Percentiles rank a stretch among this genome's conserved stretches.
These are phyloP conservation scores for Cucurbita pepo DNA, from an alignment of 306 rosid genomes.

Conservation along the genomic window DNA sequence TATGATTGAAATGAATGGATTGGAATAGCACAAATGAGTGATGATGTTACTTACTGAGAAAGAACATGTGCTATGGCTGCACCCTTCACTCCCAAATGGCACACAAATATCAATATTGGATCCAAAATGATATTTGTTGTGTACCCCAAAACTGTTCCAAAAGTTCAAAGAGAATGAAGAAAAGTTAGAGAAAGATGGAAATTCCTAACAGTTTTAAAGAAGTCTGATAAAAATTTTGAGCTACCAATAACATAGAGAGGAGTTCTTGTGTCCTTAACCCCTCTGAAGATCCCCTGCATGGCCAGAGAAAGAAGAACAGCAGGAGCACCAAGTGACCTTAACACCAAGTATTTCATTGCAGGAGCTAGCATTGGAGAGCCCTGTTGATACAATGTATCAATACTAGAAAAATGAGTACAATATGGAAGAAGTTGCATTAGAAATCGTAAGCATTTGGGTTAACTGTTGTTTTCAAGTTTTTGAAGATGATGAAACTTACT, in stretches of 20 bases:
- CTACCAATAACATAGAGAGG: constrained; percentile 89
- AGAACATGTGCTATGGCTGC: constrained; percentile 91
- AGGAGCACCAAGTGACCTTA: constrained; percentile 87
- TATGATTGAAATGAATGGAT: not conserved
- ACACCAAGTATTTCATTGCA: constrained; percentile 56
- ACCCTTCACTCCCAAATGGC: constrained; percentile 64
- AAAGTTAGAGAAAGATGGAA: not conserved
- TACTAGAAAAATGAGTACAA: not conserved
- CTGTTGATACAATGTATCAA: constrained; percentile 16
- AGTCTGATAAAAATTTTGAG: not conserved
- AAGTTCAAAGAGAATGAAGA: constrained; percentile 1
- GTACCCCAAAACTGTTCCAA: constrained; percentile 47
- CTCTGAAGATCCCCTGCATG: constrained; percentile 93
- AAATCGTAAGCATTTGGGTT: not conserved
- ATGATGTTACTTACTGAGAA: constrained; percentile 58
- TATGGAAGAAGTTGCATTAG: not conserved
- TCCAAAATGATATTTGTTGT: constrained; percentile 54
- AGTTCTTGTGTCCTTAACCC: constrained; percentile 90
- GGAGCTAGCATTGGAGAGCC: constrained; percentile 71
- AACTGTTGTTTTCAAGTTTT: not conserved
- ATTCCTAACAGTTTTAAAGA: not conserved
- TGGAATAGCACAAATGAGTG: not conserved
- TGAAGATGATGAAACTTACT: constrained; percentile 29
- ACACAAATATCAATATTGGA: constrained; percentile 64
- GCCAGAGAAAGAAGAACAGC: constrained; percentile 96